Conservation (phyloP, 2,329 filamentous ascomycete species). For the Penicillium sp. region DNA sequence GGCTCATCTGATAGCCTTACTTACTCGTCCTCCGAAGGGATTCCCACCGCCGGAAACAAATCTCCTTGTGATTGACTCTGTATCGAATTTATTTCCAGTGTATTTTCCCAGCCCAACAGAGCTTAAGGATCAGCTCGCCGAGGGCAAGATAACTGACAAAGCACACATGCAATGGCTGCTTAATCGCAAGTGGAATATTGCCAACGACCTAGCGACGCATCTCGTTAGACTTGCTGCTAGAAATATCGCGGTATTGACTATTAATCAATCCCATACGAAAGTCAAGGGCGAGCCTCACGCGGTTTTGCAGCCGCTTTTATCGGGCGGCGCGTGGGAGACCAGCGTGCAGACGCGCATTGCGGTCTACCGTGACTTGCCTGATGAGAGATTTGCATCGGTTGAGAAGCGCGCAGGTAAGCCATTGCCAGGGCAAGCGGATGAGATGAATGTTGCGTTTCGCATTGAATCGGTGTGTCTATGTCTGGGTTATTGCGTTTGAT, state of each 20-base stretch:
- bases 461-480: conserved; percentile 37
- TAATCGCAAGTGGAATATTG: conserved; percentile 56
- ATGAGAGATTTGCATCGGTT: conserved; percentile 58
- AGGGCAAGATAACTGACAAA: conserved; percentile 37
- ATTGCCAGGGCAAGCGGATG: conserved; percentile 23
- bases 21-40: conserved; percentile 63
- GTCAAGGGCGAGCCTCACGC: conserved; percentile 67
- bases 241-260: conserved; percentile 69
- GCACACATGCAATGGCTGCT: conserved; percentile 42
- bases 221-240: conserved; percentile 72
- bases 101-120: conserved; percentile 66
- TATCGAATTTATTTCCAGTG: conserved; percentile 73
- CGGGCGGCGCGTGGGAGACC: conserved; percentile 75
- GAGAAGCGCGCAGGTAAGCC: conserved; percentile 63
- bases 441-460: conserved; percentile 41
- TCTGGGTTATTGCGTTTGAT: not conserved
- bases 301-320: conserved; percentile 71
- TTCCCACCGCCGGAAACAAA: conserved; percentile 64
- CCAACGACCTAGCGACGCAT: conserved; percentile 61
- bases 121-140: conserved; percentile 28
- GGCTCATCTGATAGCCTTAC: conserved; percentile 68
- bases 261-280: conserved; percentile 80
- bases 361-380: conserved; percentile 73
- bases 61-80: conserved; percentile 73
- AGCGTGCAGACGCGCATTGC: conserved; percentile 71